Percentiles rank a stretch among this genome's conserved stretches.
phyloP scores from a whole-genome alignment of 345 rosid genomes.

The Linum usitatissimum region DNA sequence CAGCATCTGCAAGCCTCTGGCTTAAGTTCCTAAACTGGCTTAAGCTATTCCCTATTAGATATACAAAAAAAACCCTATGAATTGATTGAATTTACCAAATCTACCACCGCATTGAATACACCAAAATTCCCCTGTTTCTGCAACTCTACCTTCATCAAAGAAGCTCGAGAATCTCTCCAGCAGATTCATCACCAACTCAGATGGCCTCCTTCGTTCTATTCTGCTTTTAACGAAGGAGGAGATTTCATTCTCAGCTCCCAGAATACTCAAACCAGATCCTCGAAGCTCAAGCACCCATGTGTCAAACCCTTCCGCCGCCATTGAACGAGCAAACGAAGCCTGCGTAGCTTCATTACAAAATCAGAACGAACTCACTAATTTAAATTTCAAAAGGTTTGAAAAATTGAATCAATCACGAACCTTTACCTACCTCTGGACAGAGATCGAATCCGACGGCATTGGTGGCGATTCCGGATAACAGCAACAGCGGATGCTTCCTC shows the following conservation, averaged over 20 bases:
- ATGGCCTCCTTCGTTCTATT: slow-evolving; percentile 10
- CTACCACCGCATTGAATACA: neutral
- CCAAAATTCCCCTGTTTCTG: neutral
- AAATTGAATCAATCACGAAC: too few species aligned
- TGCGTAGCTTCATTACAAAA: slow-evolving; percentile 13
- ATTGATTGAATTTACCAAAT: neutral
- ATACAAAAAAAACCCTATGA: slow-evolving; percentile 8
- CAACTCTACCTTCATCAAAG: slow-evolving; percentile 27
- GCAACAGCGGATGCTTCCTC: slow-evolving; percentile 69
- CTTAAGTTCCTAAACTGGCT: slow-evolving; percentile 25
- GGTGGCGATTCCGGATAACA: slow-evolving; percentile 63
- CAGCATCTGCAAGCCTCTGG: slow-evolving; percentile 18
- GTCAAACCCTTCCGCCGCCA: slow-evolving; percentile 74
- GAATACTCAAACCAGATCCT: slow-evolving; percentile 69
- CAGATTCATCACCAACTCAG: slow-evolving; percentile 22
- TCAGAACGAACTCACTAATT: too few species aligned
- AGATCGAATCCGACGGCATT: slow-evolving; percentile 78
- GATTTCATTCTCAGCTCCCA: slow-evolving; percentile 10
- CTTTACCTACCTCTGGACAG: slow-evolving; percentile 54
- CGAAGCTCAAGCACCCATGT: slow-evolving; percentile 85
- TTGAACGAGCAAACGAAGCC: slow-evolving; percentile 74
- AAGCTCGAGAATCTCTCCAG: slow-evolving; percentile 31
- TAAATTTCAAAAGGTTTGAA: too few species aligned
- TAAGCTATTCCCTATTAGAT: slow-evolving; percentile 15
- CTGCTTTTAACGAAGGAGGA: slow-evolving; percentile 8